Evolutionary conservation across 2,329 filamentous ascomycete genomes (phyloP).

Genomic region (Talaromyces sp.): DNA sequence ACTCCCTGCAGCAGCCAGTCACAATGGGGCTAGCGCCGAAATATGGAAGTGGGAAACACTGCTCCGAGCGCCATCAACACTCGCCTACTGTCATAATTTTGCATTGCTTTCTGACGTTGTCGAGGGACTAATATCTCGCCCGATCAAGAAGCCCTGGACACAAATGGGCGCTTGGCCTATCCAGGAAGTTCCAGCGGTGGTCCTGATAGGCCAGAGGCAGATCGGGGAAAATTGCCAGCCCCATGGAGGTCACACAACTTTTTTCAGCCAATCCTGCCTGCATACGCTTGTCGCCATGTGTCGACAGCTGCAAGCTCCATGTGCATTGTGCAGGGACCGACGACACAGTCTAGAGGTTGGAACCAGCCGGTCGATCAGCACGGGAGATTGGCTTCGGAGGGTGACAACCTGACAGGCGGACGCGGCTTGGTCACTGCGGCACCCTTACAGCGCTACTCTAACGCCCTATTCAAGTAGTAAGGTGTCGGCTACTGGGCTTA

Average conservation of each 20-base stretch:
- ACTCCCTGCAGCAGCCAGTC: background rate
- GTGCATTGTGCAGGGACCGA: background rate
- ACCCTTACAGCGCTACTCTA: background rate
- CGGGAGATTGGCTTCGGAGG: background rate
- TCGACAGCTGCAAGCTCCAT: background rate
- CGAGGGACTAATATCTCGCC: background rate
- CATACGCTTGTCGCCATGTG: background rate
- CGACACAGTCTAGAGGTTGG: background rate
- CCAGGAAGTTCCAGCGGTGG: background rate
- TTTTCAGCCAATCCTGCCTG: background rate
- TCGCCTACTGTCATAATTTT: background rate
- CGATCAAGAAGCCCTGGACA: background rate
- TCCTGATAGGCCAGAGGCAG: background rate
- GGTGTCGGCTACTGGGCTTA: background rate
- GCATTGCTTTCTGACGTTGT: background rate
- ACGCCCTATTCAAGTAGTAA: background rate
- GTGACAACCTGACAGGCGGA: background rate
- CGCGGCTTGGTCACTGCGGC: background rate
- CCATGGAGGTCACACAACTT: background rate
- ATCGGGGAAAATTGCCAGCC: constrained; percentile 1
- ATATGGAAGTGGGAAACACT: background rate
- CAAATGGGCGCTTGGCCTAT: background rate
- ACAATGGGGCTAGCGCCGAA: background rate
- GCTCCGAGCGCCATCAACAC: background rate
- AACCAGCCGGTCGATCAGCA: background rate